Evolutionary conservation across 306 rosid genomes (phyloP).

Genomic region (Benincasa hispida): DNA sequence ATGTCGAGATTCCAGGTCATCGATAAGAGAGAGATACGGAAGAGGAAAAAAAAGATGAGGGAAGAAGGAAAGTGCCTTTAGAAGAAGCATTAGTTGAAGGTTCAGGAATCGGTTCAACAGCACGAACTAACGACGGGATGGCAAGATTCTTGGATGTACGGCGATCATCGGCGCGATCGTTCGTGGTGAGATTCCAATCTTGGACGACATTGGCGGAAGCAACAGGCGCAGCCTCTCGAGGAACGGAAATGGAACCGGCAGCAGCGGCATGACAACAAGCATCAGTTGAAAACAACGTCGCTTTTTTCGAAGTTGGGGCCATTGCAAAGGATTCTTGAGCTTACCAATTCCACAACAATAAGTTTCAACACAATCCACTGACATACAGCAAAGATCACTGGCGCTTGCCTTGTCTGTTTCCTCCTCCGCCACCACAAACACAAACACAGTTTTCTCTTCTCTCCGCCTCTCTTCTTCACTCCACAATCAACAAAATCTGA

Average conservation of each 20-base stretch:
- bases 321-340: conserved; percentile 64
- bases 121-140: conserved; percentile 36
- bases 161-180: conserved; percentile 33
- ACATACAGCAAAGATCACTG: conserved; percentile 54
- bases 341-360: conserved; percentile 48
- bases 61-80: conserved; percentile 32
- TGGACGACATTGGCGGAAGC: conserved; percentile 27
- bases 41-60: not conserved
- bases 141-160: conserved; percentile 28
- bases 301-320: conserved; percentile 87
- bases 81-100: conserved; percentile 46
- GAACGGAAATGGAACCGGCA: conserved; percentile 12
- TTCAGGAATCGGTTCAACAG: conserved; percentile 32
- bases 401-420: conserved; percentile 6
- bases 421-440: conserved; percentile 7
- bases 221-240: conserved; percentile 15
- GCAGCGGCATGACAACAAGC: conserved; percentile 14
- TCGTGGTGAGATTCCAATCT: conserved; percentile 30
- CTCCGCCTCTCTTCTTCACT: not conserved
- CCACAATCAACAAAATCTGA: not conserved
- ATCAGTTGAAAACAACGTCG: conserved; percentile 37
- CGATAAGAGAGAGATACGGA: not conserved
- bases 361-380: conserved; percentile 44
- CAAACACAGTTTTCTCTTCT: not conserved
- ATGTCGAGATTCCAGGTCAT: conserved; percentile 10